A percentile compares a stretch with the other conserved stretches of the same genome.
phyloP scores from a whole-genome alignment of 2,329 filamentous ascomycete species.

The Monosporascus sp. region DNA sequence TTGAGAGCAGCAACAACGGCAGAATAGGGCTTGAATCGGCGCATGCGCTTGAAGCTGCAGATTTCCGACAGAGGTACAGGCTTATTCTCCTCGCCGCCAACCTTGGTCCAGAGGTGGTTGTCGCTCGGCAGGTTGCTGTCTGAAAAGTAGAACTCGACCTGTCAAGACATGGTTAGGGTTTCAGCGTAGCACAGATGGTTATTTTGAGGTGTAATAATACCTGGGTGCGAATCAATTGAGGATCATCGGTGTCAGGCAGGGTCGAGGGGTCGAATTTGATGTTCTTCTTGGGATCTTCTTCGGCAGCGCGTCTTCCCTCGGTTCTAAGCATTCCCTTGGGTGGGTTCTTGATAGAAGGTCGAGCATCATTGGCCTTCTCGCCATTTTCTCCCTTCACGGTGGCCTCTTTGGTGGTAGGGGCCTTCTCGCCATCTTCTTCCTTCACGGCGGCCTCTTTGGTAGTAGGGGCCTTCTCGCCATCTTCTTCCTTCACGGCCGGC shows the following conservation, averaged over 20 bases:
- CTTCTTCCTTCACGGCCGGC: constrained; percentile 21
- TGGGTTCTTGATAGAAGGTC: constrained; percentile 9
- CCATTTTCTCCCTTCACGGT: constrained; percentile 22
- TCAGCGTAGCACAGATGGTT: constrained; percentile 1
- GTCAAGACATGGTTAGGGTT: not conserved
- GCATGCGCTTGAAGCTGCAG: constrained; percentile 91
- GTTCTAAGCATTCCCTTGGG: constrained; percentile 38
- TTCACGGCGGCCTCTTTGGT: constrained; percentile 17
- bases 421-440: constrained; percentile 15
- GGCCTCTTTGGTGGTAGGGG: constrained; percentile 3
- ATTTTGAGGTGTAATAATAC: constrained; percentile 36
- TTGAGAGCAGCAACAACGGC: constrained; percentile 79
- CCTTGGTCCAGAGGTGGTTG: constrained; percentile 75
- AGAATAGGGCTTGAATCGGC: constrained; percentile 81
- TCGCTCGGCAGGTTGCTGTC: constrained; percentile 67
- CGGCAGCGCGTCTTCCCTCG: constrained; percentile 24
- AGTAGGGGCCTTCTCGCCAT: constrained; percentile 13
- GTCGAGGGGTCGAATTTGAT: constrained; percentile 66
- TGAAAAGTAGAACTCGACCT: constrained; percentile 48
- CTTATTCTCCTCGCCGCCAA: constrained; percentile 75
- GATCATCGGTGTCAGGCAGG: constrained; percentile 68
- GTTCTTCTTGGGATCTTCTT: constrained; percentile 45
- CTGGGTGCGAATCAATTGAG: constrained; percentile 76
- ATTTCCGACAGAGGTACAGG: constrained; percentile 73
- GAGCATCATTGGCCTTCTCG: constrained; percentile 6